Conservation (phyloP, 179 eudicot species). For the Nepenthes alata region DNA sequence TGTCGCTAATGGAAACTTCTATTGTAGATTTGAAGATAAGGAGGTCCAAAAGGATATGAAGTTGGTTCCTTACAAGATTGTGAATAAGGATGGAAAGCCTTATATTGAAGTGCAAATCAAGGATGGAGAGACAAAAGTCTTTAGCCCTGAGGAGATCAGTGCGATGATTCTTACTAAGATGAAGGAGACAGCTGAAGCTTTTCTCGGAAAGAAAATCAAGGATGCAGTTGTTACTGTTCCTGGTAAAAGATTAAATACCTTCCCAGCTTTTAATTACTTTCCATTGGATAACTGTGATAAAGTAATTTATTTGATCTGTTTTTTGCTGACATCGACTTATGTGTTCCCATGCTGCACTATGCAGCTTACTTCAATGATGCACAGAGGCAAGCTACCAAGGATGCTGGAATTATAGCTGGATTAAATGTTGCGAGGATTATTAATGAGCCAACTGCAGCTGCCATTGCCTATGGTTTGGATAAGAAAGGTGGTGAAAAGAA, state of each 20-base stretch:
- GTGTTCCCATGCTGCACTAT: not conserved
- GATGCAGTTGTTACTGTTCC: conserved; percentile 39
- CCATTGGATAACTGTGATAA: not conserved
- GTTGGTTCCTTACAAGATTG: conserved; percentile 38
- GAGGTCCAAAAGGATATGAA: conserved; percentile 36
- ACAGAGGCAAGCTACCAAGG: conserved; percentile 43
- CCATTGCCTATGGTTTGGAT: conserved; percentile 36
- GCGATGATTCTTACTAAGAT: conserved; percentile 36
- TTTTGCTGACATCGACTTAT: not conserved
- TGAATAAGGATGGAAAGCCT: conserved; percentile 34
- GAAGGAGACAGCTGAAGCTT: conserved; percentile 36
- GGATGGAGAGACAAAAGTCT: conserved; percentile 35
- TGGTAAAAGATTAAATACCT: conserved; percentile 12
- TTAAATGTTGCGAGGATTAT: conserved; percentile 36
- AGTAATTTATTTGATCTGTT: not conserved
- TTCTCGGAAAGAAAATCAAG: conserved; percentile 33
- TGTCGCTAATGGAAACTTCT: not conserved
- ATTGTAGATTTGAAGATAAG: conserved; percentile 22
- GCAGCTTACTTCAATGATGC: conserved; percentile 40
- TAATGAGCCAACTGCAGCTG: conserved; percentile 35
- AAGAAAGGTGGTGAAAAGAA: conserved; percentile 38
- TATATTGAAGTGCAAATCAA: conserved; percentile 31
- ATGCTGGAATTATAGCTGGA: conserved; percentile 37
- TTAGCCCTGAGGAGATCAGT: conserved; percentile 40
- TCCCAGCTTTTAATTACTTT: not conserved